phyloP scores from a whole-genome alignment of 495 filamentous ascomycete genomes.

The Penicillium longicatenatum region DNA sequence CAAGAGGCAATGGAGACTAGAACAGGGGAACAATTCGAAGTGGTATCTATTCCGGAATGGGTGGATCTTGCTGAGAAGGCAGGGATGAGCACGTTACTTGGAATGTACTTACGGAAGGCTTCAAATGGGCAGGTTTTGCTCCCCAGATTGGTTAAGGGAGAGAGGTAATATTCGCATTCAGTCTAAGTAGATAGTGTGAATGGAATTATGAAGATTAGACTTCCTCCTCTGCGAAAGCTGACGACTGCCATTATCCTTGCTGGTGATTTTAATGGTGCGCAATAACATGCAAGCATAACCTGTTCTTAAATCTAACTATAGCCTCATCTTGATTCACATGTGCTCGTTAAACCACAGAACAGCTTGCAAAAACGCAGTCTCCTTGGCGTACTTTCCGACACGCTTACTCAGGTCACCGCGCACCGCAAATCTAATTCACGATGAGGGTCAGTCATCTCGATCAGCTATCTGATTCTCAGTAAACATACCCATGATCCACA shows the following conservation, averaged over 20 bases:
- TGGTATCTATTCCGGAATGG: slow-evolving; percentile 20
- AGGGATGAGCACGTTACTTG: slow-evolving; percentile 27
- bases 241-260: not conserved
- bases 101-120: slow-evolving; percentile 21
- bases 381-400: slow-evolving; percentile 1
- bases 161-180: not conserved
- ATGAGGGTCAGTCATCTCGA: not conserved
- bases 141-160: slow-evolving; percentile 22
- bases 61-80: slow-evolving; percentile 20
- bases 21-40: slow-evolving; percentile 15
- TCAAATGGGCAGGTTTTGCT: slow-evolving; percentile 21
- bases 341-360: slow-evolving; percentile 6
- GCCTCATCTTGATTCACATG: not conserved
- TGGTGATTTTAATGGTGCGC: no score
- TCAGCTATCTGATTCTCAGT: not conserved
- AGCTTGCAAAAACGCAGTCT: slow-evolving; percentile 7
- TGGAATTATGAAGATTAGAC: not conserved
- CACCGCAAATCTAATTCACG: slow-evolving; percentile 2
- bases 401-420: slow-evolving; percentile 1
- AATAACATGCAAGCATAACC: no score
- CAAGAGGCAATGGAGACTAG: slow-evolving; percentile 18
- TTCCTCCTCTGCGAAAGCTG: not conserved
- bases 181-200: not conserved
- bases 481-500: slow-evolving; percentile 7
- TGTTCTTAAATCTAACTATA: not conserved